Base-by-base conservation (phyloP, 192 early-diverging fungal genomes). In the Jimgerdemannia flammicorona region DNA sequence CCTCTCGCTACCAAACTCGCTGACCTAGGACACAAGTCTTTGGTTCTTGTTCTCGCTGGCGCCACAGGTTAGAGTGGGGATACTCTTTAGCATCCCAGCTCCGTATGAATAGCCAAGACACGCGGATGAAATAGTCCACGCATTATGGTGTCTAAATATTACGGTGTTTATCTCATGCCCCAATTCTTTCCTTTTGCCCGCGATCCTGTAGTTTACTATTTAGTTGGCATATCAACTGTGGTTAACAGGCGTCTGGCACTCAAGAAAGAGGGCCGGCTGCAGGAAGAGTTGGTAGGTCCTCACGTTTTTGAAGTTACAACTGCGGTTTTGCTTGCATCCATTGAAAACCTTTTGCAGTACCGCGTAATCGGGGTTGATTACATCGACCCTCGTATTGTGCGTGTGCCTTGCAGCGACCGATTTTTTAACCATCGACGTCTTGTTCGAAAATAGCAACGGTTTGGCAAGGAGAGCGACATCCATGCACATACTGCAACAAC, bases 271-370 rank as follows among this genome's bases (percentile, higher is more conserved):
- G 78, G 81, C 14, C 70, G 70, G 19, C 64, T 83, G 18, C 75
- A 83, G 29, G 81, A 83, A 75, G 81, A 83, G 44, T 69, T 83
- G 73, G 81, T 83, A 77, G 71, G 71, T 43, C 20, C 70, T 65
- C 49, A 59, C 49, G 49, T 59, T 10, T 59, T 59, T 14, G 49
- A 14, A 59, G 8, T 59, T 59, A 59, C 6, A 59, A 29, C 29
- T 29, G 49, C 14, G 49, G 8, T 14, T 59, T 14, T 59, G 49
- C 14, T 14, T 59, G 49, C 14, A 2, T 59, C 49, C 49, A 59
- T 14, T 6, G 14, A 29, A 29, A 29, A 0, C 29, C 29, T 29
- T 29, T 29, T 29, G 49, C 49, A 59, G 49, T 14, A 59, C 49
- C 49, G 0, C 49, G 49, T 59, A 59, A 59, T 59, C 8, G 8